Conservation (phyloP, 768 basidiomycete genomes). For the Tylopilus subfusipes region DNA sequence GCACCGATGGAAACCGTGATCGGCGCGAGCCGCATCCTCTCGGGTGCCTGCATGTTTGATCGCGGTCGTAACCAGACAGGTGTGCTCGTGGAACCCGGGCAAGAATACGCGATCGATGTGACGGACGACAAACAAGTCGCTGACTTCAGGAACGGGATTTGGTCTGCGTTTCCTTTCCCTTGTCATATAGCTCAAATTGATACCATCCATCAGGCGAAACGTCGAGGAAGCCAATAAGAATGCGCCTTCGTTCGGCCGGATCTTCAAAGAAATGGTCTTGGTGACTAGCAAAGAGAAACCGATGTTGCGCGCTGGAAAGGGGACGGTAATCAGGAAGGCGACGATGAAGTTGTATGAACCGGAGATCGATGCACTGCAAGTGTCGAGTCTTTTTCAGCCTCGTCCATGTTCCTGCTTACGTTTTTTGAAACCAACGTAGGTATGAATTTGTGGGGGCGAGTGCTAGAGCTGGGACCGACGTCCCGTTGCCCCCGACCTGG, state of each 20-base stretch:
- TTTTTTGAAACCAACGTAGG: constrained; percentile 8
- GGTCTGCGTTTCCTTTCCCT: too few species aligned
- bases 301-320: constrained; percentile 44
- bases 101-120: constrained; percentile 33
- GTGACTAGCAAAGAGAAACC: constrained; percentile 41
- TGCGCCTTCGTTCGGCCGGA: constrained; percentile 40
- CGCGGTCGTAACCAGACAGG: constrained; percentile 15
- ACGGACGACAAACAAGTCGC: constrained; percentile 26
- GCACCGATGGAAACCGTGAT: background rate
- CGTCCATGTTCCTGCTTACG: too few species aligned
- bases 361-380: constrained; percentile 47
- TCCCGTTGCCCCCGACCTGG: constrained; percentile 29
- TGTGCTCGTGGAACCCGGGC: constrained; percentile 31
- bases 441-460: constrained; percentile 29
- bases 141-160: constrained; percentile 37
- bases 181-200: too few species aligned
- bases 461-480: constrained; percentile 16
- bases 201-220: constrained; percentile 29
- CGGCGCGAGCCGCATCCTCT: background rate
- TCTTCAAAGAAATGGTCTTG: too few species aligned
- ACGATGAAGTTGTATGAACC: constrained; percentile 37
- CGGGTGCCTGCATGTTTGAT: constrained; percentile 1
- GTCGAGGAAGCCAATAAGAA: constrained; percentile 42
- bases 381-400: background rate
- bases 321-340: constrained; percentile 42